Evolutionary conservation across 371 early-diverging fungal genomes (phyloP).

Genomic region (Funneliformis caledonium): DNA sequence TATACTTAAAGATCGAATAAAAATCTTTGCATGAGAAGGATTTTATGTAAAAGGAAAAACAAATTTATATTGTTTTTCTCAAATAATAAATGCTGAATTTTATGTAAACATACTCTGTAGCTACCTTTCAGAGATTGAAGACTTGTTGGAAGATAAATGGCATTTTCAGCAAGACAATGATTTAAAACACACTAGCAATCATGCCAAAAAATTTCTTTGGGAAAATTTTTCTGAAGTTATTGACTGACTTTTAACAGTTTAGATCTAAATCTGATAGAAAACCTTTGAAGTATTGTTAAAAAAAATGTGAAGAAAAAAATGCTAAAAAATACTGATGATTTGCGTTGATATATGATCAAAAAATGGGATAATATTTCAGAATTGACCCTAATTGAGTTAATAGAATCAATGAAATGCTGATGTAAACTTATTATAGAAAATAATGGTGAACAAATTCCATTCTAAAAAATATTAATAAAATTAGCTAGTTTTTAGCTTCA

Average conservation of each 20-base stretch:
- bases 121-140: not conserved
- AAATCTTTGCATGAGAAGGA: not conserved
- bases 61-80: not conserved
- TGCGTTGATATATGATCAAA: not conserved
- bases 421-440: not conserved
- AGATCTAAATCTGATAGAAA: not conserved
- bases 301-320: not conserved
- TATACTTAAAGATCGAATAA: not conserved
- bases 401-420: not conserved
- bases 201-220: not conserved
- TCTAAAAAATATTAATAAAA: no score
- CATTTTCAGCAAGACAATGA: not conserved
- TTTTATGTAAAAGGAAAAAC: not conserved
- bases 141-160: not conserved
- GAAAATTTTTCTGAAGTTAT: not conserved
- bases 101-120: not conserved
- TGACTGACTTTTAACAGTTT: not conserved
- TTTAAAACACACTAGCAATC: not conserved
- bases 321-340: not conserved
- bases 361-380: not conserved
- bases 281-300: not conserved
- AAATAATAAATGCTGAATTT: conserved; percentile 6
- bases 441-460: no score
- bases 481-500: no score
- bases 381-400: not conserved